Evolutionary conservation across 345 rosid genomes (phyloP).

Genomic region (Salix arbutifolia): DNA sequence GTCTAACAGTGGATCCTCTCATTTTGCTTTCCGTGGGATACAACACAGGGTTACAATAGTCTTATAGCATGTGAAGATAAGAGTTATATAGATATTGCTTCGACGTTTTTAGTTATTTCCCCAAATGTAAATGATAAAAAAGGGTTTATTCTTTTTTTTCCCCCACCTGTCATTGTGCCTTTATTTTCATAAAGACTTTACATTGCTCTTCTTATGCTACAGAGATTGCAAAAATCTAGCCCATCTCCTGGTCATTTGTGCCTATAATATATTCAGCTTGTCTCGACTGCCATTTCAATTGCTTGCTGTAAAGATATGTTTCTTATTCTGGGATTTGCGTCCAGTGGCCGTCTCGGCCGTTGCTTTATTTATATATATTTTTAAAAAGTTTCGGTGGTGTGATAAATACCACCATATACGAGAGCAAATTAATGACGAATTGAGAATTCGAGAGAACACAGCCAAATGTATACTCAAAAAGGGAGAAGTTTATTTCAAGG

Average conservation of each 20-base stretch:
- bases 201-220: neutral
- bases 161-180: too few species aligned
- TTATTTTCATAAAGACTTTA: neutral
- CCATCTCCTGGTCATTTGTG: neutral
- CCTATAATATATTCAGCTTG: neutral
- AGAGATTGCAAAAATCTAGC: neutral
- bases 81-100: neutral
- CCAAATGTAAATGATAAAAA: conserved; percentile 16
- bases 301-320: neutral
- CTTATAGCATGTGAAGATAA: conserved; percentile 9
- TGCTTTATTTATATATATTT: too few species aligned
- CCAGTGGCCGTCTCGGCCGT: neutral
- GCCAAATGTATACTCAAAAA: neutral
- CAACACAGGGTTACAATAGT: conserved; percentile 7
- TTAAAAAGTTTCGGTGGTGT: neutral
- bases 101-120: neutral
- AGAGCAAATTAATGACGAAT: neutral
- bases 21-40: conserved; percentile 3
- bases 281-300: neutral
- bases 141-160: neutral
- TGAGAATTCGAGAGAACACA: neutral
- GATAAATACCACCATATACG: neutral
- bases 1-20: conserved; percentile 8
- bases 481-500: neutral
- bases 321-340: neutral